Base-by-base conservation (phyloP, 2,329 filamentous ascomycete genomes). In the Westerdykella aurantiaca region DNA sequence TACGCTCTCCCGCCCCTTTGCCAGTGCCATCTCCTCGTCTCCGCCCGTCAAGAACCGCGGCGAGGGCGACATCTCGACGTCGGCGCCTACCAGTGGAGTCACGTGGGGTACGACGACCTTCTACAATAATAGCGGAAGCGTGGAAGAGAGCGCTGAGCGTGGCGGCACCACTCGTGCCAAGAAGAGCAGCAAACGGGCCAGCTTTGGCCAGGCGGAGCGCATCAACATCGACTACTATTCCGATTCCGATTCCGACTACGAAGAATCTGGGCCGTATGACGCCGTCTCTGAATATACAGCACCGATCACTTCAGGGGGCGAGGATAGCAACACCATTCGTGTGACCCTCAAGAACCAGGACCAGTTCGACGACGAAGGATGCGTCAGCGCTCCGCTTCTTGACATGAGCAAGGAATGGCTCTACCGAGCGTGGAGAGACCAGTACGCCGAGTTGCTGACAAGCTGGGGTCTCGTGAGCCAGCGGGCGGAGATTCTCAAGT, bases 371-470 rank as follows among this genome's bases (percentile, higher is more conserved):
- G 71, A 74, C 31, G 74, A 78, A 46, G 71, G 69, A 11, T 63
- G 68, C 41, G 61, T 70, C 3, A 69, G 69, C 42, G 61, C 69
- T 14, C 69, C 75, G 11, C 62, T 82, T 16, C 63, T 82, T 5
- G 72, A 80, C 35, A 66, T 68, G 37, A 67, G 66, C 9, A 70
- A 76, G 37, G 69, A 72, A 16, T 63, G 60, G 50, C 66, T 76
- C 35, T 77, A 76, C 51, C 65, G 63, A 6, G 67, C 72, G 2
- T 84, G 81, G 66, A 73, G 78, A 34, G 64, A 69, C 40, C 69
- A 73, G 37, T 83, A 83, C 60, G 78, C 80, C 3, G 68, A 80
- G 38, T 67, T 80, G 43, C 69, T 83, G 4, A 74, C 73, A n/a
- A 72, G 75, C 7, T 83, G 80, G 80, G 73, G 72, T 11, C 52